Conservation (phyloP, 169 alveolate species). For the Cryptosporidium bovis region DNA sequence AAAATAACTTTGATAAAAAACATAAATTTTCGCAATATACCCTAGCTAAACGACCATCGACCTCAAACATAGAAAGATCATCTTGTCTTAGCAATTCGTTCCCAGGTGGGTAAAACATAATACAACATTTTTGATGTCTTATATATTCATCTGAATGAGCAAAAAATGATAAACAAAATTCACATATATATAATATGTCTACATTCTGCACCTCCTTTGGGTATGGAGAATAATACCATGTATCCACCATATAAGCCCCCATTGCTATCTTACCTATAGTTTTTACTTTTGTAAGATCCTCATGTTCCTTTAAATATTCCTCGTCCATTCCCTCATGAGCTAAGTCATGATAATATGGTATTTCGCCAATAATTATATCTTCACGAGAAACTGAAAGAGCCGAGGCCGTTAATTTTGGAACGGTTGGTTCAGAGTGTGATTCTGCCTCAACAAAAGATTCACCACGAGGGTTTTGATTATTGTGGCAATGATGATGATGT, state of each 20-base stretch:
- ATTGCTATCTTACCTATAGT: slow-evolving; percentile 92
- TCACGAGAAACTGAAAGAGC: slow-evolving; percentile 52
- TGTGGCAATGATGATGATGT: not conserved
- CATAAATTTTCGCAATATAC: slow-evolving; percentile 97
- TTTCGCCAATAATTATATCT: slow-evolving; percentile 49
- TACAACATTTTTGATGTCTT: slow-evolving; percentile 90
- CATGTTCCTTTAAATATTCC: slow-evolving; percentile 92
- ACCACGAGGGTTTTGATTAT: not conserved
- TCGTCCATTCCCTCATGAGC: slow-evolving; percentile 92
- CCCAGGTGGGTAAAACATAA: slow-evolving; percentile 96
- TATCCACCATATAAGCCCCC: slow-evolving; percentile 92
- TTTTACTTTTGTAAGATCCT: slow-evolving; percentile 93
- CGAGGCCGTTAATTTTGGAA: slow-evolving; percentile 20
- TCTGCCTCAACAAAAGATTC: slow-evolving; percentile 9
- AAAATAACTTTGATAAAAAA: slow-evolving; percentile 93
- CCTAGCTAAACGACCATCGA: slow-evolving; percentile 93
- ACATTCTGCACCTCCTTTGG: slow-evolving; percentile 95
- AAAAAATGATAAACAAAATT: slow-evolving; percentile 93
- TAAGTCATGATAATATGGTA: slow-evolving; percentile 69
- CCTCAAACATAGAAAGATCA: slow-evolving; percentile 93
- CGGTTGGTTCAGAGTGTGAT: not conserved
- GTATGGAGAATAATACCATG: slow-evolving; percentile 98
- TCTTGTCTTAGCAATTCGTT: slow-evolving; percentile 96
- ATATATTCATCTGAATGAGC: slow-evolving; percentile 82
- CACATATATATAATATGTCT: slow-evolving; percentile 93